Evolutionary conservation across 192 early-diverging fungal genomes (phyloP), one percentile per base, ranked within the genome.

Genomic region (Coemansia sp.): DNA sequence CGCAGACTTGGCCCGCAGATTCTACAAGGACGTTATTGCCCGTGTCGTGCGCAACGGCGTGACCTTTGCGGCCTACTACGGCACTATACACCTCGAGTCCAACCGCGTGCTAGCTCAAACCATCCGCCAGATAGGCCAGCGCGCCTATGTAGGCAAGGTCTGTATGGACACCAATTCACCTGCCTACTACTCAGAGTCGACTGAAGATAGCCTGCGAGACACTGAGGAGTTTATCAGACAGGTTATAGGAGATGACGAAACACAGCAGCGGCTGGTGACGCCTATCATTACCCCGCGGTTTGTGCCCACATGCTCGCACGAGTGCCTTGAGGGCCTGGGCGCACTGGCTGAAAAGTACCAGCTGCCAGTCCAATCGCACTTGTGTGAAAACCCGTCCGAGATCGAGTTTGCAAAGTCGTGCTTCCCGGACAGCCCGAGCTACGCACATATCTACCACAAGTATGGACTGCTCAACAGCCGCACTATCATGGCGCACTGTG

Each of bases 281-380:
- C 96, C 97, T 29, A 91, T 95, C 47, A 76, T 98, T 62, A 98
- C 97, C 11, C 97, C 97, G 18, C 90, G 97, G 49, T 98, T 98
- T 77, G 96, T 90, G n/a, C 91, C 93, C 54, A 83, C 91, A 6
- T 96, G 95, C 82, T 87, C 93, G 2, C 74, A 77, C 11, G 74
- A 86, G 47, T 86, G 96, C 15, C 79, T 98, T 85, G 63, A 70
- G 16, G 89, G 85, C 15, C 84, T 98, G 41, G 90, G 88, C 70
- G 72, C 87, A 16, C 57, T 98, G 33, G 94, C 97, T 0, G 75
- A 74, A 11, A 84, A 90, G 62, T 88, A 93, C 72, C 52, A 86
- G 29, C 86, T 98, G 20, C 94, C 93, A 0, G 89, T 98, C 54
- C 97, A 98, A 77, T 93, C 93, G n/a, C 97, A 98, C 73, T 67